A percentile compares a stretch with the other conserved stretches of the same genome.
phyloP scores from a whole-genome alignment of 2,329 filamentous ascomycete species.

The Ophiostoma triangulosporum region DNA sequence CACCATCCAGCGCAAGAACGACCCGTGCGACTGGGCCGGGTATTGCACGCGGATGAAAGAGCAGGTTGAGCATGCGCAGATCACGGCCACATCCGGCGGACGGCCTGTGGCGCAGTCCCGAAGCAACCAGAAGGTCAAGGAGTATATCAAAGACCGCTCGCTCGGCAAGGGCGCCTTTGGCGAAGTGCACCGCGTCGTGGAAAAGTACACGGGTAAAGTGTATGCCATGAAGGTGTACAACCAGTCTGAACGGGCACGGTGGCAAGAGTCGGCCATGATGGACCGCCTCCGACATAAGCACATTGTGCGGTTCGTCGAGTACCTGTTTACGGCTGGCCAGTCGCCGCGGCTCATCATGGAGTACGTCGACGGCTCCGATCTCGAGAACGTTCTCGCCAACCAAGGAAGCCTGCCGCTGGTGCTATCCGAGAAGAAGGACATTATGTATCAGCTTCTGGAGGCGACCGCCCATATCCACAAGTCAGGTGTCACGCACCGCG shows the following conservation, averaged over 20 bases:
- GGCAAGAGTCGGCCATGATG: slow-evolving; percentile 1
- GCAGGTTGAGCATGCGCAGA: background rate
- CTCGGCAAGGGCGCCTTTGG: slow-evolving; percentile 4
- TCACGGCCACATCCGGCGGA: background rate
- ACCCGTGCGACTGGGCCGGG: background rate
- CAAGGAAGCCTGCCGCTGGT: background rate
- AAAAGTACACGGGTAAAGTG: background rate
- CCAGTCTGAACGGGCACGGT: background rate
- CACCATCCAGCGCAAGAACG: slow-evolving; percentile 1
- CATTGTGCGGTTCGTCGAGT: slow-evolving; percentile 5
- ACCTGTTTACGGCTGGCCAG: background rate
- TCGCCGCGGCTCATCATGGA: slow-evolving; percentile 7
- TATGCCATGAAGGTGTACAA: slow-evolving; percentile 8
- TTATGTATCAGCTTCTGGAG: slow-evolving; percentile 7
- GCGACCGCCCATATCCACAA: slow-evolving; percentile 7
- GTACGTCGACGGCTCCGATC: slow-evolving; percentile 2
- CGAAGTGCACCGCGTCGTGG: slow-evolving; percentile 2
- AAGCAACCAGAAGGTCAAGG: background rate
- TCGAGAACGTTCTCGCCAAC: background rate
- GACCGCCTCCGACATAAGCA: background rate
- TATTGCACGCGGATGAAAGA: too few relatives aligned
- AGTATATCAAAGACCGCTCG: slow-evolving; percentile 1
- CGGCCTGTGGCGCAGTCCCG: background rate
- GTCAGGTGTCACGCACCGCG: slow-evolving; percentile 1
- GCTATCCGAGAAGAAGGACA: background rate